These are phyloP conservation scores for Daldinia grandis DNA, from an alignment of 495 filamentous ascomycete species.

Conservation along the genomic window DNA sequence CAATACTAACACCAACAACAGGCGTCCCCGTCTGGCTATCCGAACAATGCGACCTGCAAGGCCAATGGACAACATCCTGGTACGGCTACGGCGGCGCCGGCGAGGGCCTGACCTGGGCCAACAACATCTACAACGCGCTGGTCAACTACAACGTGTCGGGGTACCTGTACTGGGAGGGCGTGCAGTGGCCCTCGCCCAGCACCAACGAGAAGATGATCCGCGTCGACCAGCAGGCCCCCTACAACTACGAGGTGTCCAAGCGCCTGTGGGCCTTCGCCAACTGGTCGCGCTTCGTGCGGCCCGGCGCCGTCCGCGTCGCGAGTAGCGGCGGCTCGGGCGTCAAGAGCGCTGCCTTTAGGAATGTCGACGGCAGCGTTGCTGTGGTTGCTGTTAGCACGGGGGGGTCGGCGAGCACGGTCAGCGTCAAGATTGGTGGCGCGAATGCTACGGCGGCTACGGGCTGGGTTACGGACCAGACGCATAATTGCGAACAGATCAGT, in stretches of 20 bases:
- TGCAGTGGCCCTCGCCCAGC: conserved; percentile 56
- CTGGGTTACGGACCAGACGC: conserved; percentile 51
- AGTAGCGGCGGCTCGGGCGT: conserved; percentile 48
- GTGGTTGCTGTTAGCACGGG: conserved; percentile 60
- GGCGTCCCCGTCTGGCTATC: conserved; percentile 50
- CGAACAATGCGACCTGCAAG: conserved; percentile 58
- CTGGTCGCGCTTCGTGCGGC: conserved; percentile 58
- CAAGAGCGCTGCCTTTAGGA: conserved; percentile 59
- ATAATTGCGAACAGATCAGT: conserved; percentile 45
- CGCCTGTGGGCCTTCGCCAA: conserved; percentile 65
- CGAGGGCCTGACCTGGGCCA: conserved; percentile 67
- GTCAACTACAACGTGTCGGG: conserved; percentile 55
- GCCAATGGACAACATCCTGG: conserved; percentile 58
- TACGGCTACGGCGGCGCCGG: conserved; percentile 55
- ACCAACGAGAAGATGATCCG: conserved; percentile 59
- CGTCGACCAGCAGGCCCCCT: conserved; percentile 50
- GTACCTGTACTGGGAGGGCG: conserved; percentile 65
- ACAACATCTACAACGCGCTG: conserved; percentile 59
- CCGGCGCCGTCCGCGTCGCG: conserved; percentile 56
- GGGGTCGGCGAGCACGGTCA: conserved; percentile 39
- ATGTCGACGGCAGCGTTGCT: conserved; percentile 58
- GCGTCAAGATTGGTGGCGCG: conserved; percentile 41
- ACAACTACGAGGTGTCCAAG: conserved; percentile 52
- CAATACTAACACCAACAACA: conserved; percentile 15
- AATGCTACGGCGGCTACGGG: conserved; percentile 42